phyloP scores from a whole-genome alignment of 176 grass and related monocot genomes.

The Phoenix dactylifera region DNA sequence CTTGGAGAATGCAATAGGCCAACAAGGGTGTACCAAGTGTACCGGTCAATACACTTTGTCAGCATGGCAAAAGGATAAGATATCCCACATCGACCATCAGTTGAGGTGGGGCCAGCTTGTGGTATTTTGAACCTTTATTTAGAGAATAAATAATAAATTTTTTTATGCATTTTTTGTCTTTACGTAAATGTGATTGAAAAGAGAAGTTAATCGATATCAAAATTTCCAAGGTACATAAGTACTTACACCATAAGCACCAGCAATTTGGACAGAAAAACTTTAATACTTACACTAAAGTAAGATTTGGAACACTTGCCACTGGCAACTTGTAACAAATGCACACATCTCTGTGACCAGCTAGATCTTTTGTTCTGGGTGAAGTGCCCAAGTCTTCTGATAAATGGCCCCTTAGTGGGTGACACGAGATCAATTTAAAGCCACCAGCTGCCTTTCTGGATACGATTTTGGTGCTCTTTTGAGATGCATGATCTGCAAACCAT shows the following conservation, averaged over 20 bases:
- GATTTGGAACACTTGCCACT: constrained; percentile 32
- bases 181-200: too few relatives aligned
- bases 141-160: too few relatives aligned
- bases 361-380: constrained; percentile 26
- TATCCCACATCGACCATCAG: too few relatives aligned
- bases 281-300: constrained; percentile 61
- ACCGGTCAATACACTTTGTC: too few relatives aligned
- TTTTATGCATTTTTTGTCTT: too few relatives aligned
- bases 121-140: too few relatives aligned
- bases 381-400: constrained; percentile 15
- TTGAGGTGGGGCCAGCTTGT: too few relatives aligned
- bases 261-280: constrained; percentile 1
- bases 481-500: constrained; percentile 17
- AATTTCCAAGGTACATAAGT: too few relatives aligned
- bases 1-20: too few relatives aligned
- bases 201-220: too few relatives aligned
- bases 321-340: constrained; percentile 41
- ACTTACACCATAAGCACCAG: not conserved
- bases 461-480: constrained; percentile 24
- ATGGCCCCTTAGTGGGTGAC: constrained; percentile 29
- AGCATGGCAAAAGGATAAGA: too few relatives aligned
- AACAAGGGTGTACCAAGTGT: too few relatives aligned
- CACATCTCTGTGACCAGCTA: constrained; percentile 29
- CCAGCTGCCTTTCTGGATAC: constrained; percentile 59
- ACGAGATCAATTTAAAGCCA: constrained; percentile 78